Conservation (phyloP, 2,329 filamentous ascomycete species). For the Claviceps sp. region DNA sequence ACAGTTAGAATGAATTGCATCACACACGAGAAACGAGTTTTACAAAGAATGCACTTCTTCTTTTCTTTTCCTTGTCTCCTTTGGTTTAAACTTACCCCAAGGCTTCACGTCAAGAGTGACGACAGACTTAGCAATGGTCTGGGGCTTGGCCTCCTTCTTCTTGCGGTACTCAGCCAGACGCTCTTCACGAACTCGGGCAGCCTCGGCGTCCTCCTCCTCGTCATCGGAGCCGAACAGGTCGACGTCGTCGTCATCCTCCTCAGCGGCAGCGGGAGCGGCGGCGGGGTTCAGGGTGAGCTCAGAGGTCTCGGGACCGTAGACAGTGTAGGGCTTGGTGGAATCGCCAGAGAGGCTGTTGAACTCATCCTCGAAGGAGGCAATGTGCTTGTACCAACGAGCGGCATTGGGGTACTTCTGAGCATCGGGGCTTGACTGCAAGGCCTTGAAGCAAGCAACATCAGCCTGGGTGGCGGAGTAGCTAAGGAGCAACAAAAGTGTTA, state of each 20-base stretch:
- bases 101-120: slow-evolving; percentile 96
- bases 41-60: not conserved
- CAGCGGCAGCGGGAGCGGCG: slow-evolving; percentile 59
- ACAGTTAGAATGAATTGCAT: not conserved
- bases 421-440: slow-evolving; percentile 60
- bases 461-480: slow-evolving; percentile 69
- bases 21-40: not conserved
- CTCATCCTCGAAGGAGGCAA: slow-evolving; percentile 82
- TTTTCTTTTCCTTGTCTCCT: not conserved
- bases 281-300: slow-evolving; percentile 75
- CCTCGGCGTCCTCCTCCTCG: slow-evolving; percentile 88
- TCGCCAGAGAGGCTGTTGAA: slow-evolving; percentile 86
- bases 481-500: not conserved
- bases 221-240: slow-evolving; percentile 90
- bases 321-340: slow-evolving; percentile 73
- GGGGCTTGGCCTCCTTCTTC: slow-evolving; percentile 91
- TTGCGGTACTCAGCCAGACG: slow-evolving; percentile 85
- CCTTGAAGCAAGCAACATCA: slow-evolving; percentile 93
- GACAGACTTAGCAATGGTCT: slow-evolving; percentile 88
- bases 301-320: slow-evolving; percentile 75
- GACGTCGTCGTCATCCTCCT: slow-evolving; percentile 63
- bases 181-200: slow-evolving; percentile 71
- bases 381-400: slow-evolving; percentile 98
- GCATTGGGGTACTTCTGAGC: slow-evolving; percentile 83
- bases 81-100: slow-evolving; percentile 57